phyloP scores from a whole-genome alignment of 139 green algal species.

The Pedinophyceae sp. region DNA sequence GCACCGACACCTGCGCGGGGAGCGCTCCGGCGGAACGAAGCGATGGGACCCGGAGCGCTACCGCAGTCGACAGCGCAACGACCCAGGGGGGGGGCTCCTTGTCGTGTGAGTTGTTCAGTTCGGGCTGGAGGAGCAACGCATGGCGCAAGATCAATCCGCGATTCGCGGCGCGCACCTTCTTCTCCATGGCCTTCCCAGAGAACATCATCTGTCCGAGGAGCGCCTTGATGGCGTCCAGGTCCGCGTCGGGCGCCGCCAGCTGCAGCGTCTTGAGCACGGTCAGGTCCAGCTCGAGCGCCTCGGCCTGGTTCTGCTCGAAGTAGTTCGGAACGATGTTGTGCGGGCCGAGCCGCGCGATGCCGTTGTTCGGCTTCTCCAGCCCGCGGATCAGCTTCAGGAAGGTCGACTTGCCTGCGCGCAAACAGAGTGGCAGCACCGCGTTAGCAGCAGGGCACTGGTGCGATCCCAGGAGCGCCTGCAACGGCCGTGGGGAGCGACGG shows the following conservation, averaged over 20 bases:
- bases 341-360: slow-evolving; percentile 43
- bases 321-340: slow-evolving; percentile 88
- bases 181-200: slow-evolving; percentile 66
- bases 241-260: slow-evolving; percentile 54
- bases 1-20: slow-evolving; percentile 29
- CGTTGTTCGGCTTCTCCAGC: slow-evolving; percentile 46
- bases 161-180: slow-evolving; percentile 77
- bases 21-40: too few relatives aligned
- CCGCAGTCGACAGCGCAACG: too few relatives aligned
- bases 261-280: slow-evolving; percentile 77
- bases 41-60: too few relatives aligned
- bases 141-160: too few relatives aligned
- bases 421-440: too few relatives aligned
- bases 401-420: slow-evolving; percentile 80
- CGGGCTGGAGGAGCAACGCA: too few relatives aligned
- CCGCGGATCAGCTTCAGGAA: slow-evolving; percentile 90
- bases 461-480: too few relatives aligned
- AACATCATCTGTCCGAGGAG: slow-evolving; percentile 89
- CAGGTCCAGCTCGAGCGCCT: slow-evolving; percentile 72
- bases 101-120: too few relatives aligned
- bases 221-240: slow-evolving; percentile 85
- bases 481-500: too few relatives aligned
- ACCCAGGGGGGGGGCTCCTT: too few relatives aligned
- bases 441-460: too few relatives aligned
- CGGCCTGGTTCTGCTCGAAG: slow-evolving; percentile 92